Evolutionary conservation across 306 rosid genomes (phyloP), one percentile per base, ranked within the genome.

Genomic region (Vigna hirtella): DNA sequence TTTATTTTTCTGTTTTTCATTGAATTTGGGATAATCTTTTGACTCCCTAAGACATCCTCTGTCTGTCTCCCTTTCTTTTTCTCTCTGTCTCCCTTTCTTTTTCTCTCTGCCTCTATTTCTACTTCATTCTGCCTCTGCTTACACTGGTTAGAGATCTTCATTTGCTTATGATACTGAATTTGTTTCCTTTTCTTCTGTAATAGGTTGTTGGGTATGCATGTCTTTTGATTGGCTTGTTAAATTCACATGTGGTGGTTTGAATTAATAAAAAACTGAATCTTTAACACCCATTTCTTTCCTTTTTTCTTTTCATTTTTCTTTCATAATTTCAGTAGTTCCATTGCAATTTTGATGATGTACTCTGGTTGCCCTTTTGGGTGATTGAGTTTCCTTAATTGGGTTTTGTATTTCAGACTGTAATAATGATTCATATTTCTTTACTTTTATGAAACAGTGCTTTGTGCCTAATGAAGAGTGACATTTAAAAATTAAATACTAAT

Each of bases 111-210:
- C 4, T 30, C 32, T 30, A 30, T 30, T 45, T 11, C 7, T 3
- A 16, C 3, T 70, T 78, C 77, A 36, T 15, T 50, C 47, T 70
- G 13, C 73, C 24, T 72, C 82, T 78, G 7, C 83, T 47, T 9
- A 14, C 68, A 65, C 87, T 85, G 87, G 88, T 89, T 78, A 47
- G 81, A 80, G 14, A 70, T 47, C 42, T 66, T 71, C 55, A 18
- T 67, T 66, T 53, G 6, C 62, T 63, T 73, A 5, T 40, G 52
- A 5, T 22, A n/a, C 42, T 22, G 20, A 38, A 2, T 56, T 30
- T 62, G 9, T 63, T 49, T 4, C 64, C 76, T 16, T 67, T 79
- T 69, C 51, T 36, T 79, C 10, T 14, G 9, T 59, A 77, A 10
- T 0, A 6, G 49, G 17, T 72, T 47, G 4, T 51, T 63, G 26